Percentiles rank a stretch among this genome's conserved stretches.
phyloP scores from a whole-genome alignment of 768 basidiomycete genomes.

The Xerocomus spinulosus region DNA sequence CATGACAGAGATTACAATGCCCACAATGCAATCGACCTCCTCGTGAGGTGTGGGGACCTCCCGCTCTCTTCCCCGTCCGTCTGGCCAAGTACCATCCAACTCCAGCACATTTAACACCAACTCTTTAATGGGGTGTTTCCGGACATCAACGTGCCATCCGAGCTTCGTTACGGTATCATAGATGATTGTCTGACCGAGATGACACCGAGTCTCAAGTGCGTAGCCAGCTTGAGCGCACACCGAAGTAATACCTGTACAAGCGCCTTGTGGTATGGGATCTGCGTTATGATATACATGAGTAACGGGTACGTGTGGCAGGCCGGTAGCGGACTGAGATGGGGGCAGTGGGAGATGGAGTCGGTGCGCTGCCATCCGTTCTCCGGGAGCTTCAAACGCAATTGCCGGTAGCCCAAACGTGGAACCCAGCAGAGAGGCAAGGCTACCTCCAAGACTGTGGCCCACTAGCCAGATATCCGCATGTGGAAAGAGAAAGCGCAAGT shows the following conservation, averaged over 20 bases:
- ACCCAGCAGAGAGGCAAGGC: slow-evolving; percentile 58
- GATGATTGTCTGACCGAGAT: slow-evolving; percentile 57
- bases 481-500: slow-evolving; percentile 55
- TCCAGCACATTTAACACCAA: slow-evolving; percentile 53
- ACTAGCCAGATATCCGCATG: slow-evolving; percentile 57
- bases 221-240: slow-evolving; percentile 62
- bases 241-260: slow-evolving; percentile 48
- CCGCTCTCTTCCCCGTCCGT: slow-evolving; percentile 34
- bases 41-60: slow-evolving; percentile 54
- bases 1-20: slow-evolving; percentile 15
- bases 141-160: slow-evolving; percentile 56
- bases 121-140: slow-evolving; percentile 51
- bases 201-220: slow-evolving; percentile 58
- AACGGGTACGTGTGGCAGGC: slow-evolving; percentile 24
- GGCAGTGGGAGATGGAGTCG: slow-evolving; percentile 64
- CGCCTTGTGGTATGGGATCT: slow-evolving; percentile 63
- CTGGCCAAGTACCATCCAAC: slow-evolving; percentile 40
- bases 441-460: slow-evolving; percentile 60
- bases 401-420: slow-evolving; percentile 62
- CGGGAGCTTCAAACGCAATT: slow-evolving; percentile 62
- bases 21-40: slow-evolving; percentile 62
- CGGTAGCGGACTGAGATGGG: slow-evolving; percentile 7
- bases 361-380: slow-evolving; percentile 56
- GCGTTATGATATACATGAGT: slow-evolving; percentile 64
- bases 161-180: slow-evolving; percentile 64